phyloP scores from a whole-genome alignment of 106 monocot species.

The Xerophyta viscosa region DNA sequence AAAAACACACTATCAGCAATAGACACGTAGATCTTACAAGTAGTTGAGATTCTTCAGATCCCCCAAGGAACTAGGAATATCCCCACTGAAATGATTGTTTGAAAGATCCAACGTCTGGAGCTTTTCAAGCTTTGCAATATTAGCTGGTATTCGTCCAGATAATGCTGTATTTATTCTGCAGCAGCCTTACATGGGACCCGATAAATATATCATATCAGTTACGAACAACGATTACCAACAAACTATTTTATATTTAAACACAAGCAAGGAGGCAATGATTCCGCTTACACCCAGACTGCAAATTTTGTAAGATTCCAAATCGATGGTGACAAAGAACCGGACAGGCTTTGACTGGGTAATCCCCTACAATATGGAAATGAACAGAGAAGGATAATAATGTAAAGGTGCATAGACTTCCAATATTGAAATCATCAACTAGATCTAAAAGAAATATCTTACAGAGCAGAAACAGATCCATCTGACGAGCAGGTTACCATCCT shows the following conservation, averaged over 20 bases:
- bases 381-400: not conserved
- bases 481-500: slow-evolving; percentile 90
- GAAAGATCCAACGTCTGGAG: slow-evolving; percentile 64
- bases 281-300: slow-evolving; percentile 87
- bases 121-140: slow-evolving; percentile 48
- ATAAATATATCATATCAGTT: not conserved
- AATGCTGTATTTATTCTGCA: slow-evolving; percentile 73
- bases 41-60: slow-evolving; percentile 56
- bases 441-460: slow-evolving; percentile 35
- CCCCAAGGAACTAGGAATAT: slow-evolving; percentile 47
- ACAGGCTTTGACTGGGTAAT: slow-evolving; percentile 82
- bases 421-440: not conserved
- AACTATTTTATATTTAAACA: not conserved
- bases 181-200: slow-evolving; percentile 37
- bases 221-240: not conserved
- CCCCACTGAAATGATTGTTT: slow-evolving; percentile 46
- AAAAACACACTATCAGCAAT: no score
- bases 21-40: slow-evolving; percentile 64
- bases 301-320: slow-evolving; percentile 83
- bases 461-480: slow-evolving; percentile 82
- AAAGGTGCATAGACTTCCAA: not conserved
- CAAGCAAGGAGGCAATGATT: not conserved
- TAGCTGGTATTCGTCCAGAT: slow-evolving; percentile 44
- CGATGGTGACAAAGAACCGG: slow-evolving; percentile 70
- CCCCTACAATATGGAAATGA: slow-evolving; percentile 33